These are phyloP conservation scores for Fusarium austroafricanum DNA, from an alignment of 2,329 filamentous ascomycete genomes.

Conservation along the genomic window DNA sequence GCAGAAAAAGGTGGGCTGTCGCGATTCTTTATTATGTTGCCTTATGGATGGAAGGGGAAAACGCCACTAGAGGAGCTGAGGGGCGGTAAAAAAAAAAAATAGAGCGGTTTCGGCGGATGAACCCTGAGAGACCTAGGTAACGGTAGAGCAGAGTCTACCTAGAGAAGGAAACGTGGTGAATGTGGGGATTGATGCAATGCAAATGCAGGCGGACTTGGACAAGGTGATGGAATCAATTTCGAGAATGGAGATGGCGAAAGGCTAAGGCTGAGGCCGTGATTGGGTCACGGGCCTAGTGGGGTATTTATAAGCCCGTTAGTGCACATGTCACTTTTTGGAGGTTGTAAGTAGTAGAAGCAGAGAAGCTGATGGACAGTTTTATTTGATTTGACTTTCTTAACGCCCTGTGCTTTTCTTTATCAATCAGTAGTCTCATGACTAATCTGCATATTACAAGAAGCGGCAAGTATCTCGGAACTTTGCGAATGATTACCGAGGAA, in stretches of 20 bases:
- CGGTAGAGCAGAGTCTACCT: background rate
- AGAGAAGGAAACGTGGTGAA: constrained; percentile 6
- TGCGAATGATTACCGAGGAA: background rate
- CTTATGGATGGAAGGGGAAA: background rate
- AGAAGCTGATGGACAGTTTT: constrained; percentile 22
- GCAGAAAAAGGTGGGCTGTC: constrained; percentile 24
- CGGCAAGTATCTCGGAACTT: constrained; percentile 3
- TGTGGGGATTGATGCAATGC: constrained; percentile 23
- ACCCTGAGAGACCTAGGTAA: constrained; percentile 13
- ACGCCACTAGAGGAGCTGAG: constrained; percentile 18
- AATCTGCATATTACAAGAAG: constrained; percentile 3
- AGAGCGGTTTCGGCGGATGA: constrained; percentile 33
- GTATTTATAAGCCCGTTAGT: constrained; percentile 28
- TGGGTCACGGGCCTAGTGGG: constrained; percentile 10
- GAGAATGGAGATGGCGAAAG: constrained; percentile 10
- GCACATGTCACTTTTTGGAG: constrained; percentile 5
- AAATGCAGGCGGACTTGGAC: constrained; percentile 11
- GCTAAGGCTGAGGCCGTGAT: constrained; percentile 3
- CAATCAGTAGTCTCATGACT: constrained; percentile 31
- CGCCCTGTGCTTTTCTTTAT: constrained; percentile 17
- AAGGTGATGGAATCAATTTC: constrained; percentile 35
- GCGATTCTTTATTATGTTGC: constrained; percentile 31
- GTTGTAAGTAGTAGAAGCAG: background rate
- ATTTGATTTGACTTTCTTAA: background rate
- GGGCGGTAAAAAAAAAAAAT: constrained; percentile 24